Evolutionary conservation across 2,329 filamentous ascomycete genomes (phyloP).

Genomic region (Dactylellina sp.): DNA sequence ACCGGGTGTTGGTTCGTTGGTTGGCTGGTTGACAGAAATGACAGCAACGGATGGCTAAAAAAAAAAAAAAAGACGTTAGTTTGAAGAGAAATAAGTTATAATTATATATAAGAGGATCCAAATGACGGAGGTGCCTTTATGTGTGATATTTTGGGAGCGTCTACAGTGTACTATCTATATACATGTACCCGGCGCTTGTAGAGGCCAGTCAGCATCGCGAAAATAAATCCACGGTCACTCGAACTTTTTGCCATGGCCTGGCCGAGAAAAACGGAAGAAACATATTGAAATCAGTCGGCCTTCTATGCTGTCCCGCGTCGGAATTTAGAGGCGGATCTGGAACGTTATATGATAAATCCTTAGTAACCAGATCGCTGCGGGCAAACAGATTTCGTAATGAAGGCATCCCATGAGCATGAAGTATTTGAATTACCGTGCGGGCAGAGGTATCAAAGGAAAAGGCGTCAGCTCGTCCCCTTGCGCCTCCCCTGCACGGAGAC

Average conservation of each 20-base stretch:
- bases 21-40: not conserved
- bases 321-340: not conserved
- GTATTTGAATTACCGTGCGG: conserved; percentile 40
- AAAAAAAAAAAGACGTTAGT: not conserved
- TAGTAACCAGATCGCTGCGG: not conserved
- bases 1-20: conserved; percentile 3
- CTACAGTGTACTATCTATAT: not conserved
- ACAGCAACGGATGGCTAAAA: not conserved
- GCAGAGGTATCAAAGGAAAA: conserved; percentile 21
- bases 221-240: not conserved
- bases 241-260: not conserved
- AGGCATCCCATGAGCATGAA: conserved; percentile 18
- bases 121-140: not conserved
- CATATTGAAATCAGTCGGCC: not conserved
- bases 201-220: not conserved
- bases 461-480: conserved; percentile 23
- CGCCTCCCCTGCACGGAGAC: conserved; percentile 27
- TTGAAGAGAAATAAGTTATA: not conserved
- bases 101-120: not conserved
- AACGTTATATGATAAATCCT: conserved; percentile 1
- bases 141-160: conserved; percentile 4
- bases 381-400: conserved; percentile 35
- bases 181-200: not conserved
- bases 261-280: not conserved
- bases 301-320: not conserved